These are phyloP conservation scores for Backusella sp. DNA, from an alignment of 192 early-diverging fungal genomes.

Conservation along the genomic window DNA sequence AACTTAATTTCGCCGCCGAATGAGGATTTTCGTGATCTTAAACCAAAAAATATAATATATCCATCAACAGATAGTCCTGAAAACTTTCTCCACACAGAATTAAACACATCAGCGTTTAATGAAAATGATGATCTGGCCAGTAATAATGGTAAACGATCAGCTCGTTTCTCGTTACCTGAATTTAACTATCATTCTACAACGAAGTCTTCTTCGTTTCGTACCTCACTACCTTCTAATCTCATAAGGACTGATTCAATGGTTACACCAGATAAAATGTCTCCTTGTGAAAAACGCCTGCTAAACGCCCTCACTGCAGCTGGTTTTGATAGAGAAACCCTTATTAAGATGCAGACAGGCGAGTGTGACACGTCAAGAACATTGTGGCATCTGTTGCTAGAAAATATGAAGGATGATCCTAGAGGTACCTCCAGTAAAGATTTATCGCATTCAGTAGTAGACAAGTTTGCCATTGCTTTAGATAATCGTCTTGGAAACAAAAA, in stretches of 20 bases:
- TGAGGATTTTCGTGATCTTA: slow-evolving; percentile 9
- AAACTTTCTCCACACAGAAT: slow-evolving; percentile 1
- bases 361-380: slow-evolving; percentile 61
- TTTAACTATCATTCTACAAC: slow-evolving; percentile 8
- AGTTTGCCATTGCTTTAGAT: background rate
- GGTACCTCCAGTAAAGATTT: background rate
- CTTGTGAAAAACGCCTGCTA: slow-evolving; percentile 5
- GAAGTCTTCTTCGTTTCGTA: slow-evolving; percentile 19
- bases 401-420: slow-evolving; percentile 14
- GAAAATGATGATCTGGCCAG: background rate
- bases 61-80: background rate
- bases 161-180: slow-evolving; percentile 19
- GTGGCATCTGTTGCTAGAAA: slow-evolving; percentile 68
- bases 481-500: background rate
- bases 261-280: slow-evolving; percentile 5
- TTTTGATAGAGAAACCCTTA: slow-evolving; percentile 55
- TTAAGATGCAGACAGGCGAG: slow-evolving; percentile 50
- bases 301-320: slow-evolving; percentile 39
- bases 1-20: background rate
- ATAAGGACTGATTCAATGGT: background rate
- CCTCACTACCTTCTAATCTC: slow-evolving; percentile 33
- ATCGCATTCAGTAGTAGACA: background rate
- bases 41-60: background rate
- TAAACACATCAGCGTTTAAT: background rate
- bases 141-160: background rate